Evolutionary conservation across 2,329 filamentous ascomycete genomes (phyloP).

Genomic region (Chrysoporthe deuterocubensis): DNA sequence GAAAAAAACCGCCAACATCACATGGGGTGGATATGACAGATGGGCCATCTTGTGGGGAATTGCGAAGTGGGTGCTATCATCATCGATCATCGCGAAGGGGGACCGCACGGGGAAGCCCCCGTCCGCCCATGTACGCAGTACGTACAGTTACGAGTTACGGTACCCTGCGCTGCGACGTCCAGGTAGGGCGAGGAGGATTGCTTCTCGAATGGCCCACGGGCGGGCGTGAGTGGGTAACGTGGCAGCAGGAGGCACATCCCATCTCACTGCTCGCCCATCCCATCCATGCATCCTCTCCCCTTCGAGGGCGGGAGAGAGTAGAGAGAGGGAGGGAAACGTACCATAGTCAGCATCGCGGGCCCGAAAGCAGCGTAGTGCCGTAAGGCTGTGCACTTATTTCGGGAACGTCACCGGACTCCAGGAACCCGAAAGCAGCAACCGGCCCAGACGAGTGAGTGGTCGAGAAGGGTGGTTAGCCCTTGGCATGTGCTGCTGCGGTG

Average conservation of each 20-base stretch:
- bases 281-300: no score
- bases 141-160: no score
- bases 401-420: conserved; percentile 17
- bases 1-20: neutral
- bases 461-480: neutral
- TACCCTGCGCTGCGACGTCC: no score
- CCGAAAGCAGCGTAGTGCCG: conserved; percentile 20
- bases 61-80: neutral
- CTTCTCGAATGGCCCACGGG: neutral
- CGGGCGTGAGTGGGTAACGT: neutral
- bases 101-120: neutral
- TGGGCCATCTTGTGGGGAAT: neutral
- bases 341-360: neutral
- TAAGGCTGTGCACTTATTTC: conserved; percentile 30
- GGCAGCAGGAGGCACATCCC: neutral
- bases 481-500: neutral
- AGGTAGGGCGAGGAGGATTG: neutral
- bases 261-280: no score
- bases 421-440: conserved; percentile 6
- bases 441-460: conserved; percentile 1
- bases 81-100: neutral
- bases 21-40: neutral
- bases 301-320: neutral
- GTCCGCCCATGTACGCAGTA: no score
- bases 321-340: neutral